phyloP scores from a whole-genome alignment of 192 early-diverging fungal genomes.

The Rhizoclosmatium globosum region DNA sequence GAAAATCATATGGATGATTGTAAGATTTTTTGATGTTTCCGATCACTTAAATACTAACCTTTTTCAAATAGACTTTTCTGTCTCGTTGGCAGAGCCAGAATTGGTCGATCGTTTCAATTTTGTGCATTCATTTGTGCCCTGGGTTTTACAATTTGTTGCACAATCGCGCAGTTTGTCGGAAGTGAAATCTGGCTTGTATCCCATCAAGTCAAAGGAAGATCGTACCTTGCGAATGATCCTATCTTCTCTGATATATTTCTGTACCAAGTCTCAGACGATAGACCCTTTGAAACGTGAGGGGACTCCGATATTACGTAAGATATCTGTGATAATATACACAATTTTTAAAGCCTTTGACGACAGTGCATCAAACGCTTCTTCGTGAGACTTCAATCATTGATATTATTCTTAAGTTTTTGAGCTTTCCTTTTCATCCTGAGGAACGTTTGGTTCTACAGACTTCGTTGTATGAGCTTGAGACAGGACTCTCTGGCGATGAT shows the following conservation, averaged over 20 bases:
- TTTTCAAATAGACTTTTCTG: conserved; percentile 27
- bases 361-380: conserved; percentile 47
- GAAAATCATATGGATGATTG: conserved; percentile 37
- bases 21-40: conserved; percentile 2
- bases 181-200: conserved; percentile 14
- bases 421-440: conserved; percentile 35
- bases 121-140: conserved; percentile 38
- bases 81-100: conserved; percentile 37
- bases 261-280: conserved; percentile 34
- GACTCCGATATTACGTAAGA: conserved; percentile 29
- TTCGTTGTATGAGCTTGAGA: conserved; percentile 19
- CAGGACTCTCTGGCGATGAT: background rate
- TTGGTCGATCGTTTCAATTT: conserved; percentile 36
- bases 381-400: conserved; percentile 47
- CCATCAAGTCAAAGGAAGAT: conserved; percentile 34
- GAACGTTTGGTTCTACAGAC: conserved; percentile 19
- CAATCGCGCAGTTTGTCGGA: background rate
- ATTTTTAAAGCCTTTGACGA: background rate
- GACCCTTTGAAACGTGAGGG: conserved; percentile 45
- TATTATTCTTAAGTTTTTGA: conserved; percentile 34
- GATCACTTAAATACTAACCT: background rate
- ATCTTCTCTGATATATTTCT: conserved; percentile 44
- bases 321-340: background rate
- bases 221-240: conserved; percentile 38
- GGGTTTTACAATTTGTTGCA: conserved; percentile 32